phyloP scores from a whole-genome alignment of 768 basidiomycete species.

The Russula lepida region DNA sequence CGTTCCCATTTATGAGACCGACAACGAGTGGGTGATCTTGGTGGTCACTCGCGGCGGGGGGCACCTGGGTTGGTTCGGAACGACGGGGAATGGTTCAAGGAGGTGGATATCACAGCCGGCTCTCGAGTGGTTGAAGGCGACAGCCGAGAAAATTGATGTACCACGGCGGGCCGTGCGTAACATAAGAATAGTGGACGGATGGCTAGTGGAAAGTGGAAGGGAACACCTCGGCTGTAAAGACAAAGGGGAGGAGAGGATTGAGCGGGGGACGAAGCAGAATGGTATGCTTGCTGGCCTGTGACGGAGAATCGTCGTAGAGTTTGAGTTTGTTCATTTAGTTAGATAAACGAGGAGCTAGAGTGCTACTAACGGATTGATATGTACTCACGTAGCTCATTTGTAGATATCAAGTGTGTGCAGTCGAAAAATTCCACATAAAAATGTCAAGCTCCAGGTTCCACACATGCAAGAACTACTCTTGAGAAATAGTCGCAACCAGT shows the following conservation, averaged over 20 bases:
- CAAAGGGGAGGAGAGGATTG: slow-evolving; percentile 37
- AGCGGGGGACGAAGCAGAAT: not conserved
- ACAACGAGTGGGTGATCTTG: slow-evolving; percentile 48
- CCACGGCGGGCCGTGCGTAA: slow-evolving; percentile 28
- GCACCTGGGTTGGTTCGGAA: slow-evolving; percentile 83
- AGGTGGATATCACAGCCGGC: slow-evolving; percentile 70
- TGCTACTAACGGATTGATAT: not conserved
- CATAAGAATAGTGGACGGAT: slow-evolving; percentile 50
- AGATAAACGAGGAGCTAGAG: not conserved
- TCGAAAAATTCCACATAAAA: not conserved
- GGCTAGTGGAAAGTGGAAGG: slow-evolving; percentile 41
- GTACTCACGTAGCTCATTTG: not conserved
- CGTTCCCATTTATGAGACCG: slow-evolving; percentile 49
- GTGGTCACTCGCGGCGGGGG: slow-evolving; percentile 65
- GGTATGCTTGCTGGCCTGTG: slow-evolving; percentile 7
- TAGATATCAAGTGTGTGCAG: not conserved
- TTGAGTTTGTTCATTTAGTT: not conserved
- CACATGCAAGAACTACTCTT: not conserved
- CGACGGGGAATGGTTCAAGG: slow-evolving; percentile 22
- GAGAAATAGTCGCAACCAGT: no score
- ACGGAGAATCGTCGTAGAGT: not conserved
- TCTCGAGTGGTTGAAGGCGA: slow-evolving; percentile 62
- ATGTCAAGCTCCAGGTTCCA: no score
- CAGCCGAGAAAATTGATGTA: slow-evolving; percentile 44
- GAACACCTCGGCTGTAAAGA: slow-evolving; percentile 53